Conservation (phyloP, 2,329 filamentous ascomycete genomes). For the Aureobasidium zeae region DNA sequence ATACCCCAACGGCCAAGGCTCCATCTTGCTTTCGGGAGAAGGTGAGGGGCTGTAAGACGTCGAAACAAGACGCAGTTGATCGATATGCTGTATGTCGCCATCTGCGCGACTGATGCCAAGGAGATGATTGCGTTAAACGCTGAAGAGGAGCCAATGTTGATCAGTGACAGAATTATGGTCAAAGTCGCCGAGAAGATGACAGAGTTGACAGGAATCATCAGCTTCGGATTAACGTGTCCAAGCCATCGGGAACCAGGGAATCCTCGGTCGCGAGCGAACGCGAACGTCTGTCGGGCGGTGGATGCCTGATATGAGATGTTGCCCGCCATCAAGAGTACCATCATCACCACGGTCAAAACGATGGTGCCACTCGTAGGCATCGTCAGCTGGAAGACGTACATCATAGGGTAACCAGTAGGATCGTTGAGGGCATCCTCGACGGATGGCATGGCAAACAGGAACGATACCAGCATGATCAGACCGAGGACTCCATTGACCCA, state of each 20-base stretch:
- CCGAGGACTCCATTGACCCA: constrained; percentile 30
- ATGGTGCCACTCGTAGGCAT: constrained; percentile 26
- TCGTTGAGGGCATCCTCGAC: constrained; percentile 25
- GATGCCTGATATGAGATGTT: constrained; percentile 29
- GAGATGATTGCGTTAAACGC: constrained; percentile 25
- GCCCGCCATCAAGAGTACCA: constrained; percentile 27
- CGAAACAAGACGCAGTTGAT: constrained; percentile 35
- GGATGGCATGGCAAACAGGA: constrained; percentile 24
- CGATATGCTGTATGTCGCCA: constrained; percentile 35
- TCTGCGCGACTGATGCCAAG: constrained; percentile 31
- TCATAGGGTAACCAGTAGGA: constrained; percentile 29
- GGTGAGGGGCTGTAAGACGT: constrained; percentile 30
- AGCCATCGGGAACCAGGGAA: constrained; percentile 32
- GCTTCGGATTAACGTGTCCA: constrained; percentile 13
- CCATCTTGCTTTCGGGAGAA: constrained; percentile 32
- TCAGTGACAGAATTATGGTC: constrained; percentile 19
- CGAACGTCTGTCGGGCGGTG: constrained; percentile 29
- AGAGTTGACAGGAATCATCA: constrained; percentile 17
- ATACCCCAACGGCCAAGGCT: constrained; percentile 32
- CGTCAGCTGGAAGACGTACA: constrained; percentile 26
- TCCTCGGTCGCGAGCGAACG: constrained; percentile 37
- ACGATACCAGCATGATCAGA: constrained; percentile 24
- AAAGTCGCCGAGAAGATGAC: constrained; percentile 17
- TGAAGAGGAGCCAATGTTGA: constrained; percentile 20
- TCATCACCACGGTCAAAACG: constrained; percentile 25